Evolutionary conservation across 2,329 filamentous ascomycete genomes (phyloP), one percentile per base, ranked within the genome.

Genomic region (Fusarium annulatum): DNA sequence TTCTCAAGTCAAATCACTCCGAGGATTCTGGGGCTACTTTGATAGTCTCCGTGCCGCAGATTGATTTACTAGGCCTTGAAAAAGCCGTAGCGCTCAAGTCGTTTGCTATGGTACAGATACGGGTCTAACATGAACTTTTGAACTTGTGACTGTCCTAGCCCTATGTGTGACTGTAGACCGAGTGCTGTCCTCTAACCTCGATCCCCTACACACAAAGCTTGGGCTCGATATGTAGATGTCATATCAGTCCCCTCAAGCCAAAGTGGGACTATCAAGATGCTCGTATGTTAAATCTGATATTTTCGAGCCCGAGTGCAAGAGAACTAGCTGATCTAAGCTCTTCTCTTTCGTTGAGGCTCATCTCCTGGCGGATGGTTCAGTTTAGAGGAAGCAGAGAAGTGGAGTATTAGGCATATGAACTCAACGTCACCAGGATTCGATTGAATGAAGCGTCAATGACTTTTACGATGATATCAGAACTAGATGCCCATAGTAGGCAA

Each of bases 61-160:
- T 88, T 80, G 79, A 90, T 88, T 80, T 79, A 88, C 64, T 67
- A 69, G 87, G 85, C 88, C 86, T 87, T 85, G 83, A 89, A 84
- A 89, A 90, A 90, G 88, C 88, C 81, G 87, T 88, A 85, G 84
- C 85, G 83, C 80, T 82, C 81, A 82, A 90, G 88, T 80, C 77
- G 77, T 82, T 82, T 85, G 84, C 83, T 84, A 88, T 85, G 85
- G 89, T 88, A 91, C 89, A 91, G 89, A 91, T 91, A 90, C 89
- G 87, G 88, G 88, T 85, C 88, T 85, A 77, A 91, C 87, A 91
- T 85, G 64, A 64, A 60, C 34, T 57, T 64, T 71, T 71, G 28
- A 74, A 55, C 58, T 51, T 58, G 58, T 69, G 64, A 73, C 33
- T 41, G 43, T 46, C 18, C 23, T 60, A 9, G 18, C 21, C 38